These are phyloP conservation scores for Theobroma cacao DNA, from an alignment of 345 rosid species.

Conservation along the genomic window DNA sequence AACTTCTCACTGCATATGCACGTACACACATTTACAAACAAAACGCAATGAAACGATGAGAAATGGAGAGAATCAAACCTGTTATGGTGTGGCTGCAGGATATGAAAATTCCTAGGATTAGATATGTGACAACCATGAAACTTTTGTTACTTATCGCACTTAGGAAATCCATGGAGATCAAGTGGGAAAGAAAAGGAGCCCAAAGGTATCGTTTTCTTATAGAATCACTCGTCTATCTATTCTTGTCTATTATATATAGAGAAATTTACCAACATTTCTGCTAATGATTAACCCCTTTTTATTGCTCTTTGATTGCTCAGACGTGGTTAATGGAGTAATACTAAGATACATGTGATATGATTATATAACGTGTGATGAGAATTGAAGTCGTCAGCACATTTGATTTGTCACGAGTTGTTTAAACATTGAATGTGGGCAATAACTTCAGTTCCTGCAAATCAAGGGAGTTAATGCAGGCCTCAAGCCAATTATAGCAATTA, in stretches of 20 bases:
- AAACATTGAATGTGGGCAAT: background rate
- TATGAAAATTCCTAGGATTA: background rate
- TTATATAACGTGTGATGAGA: background rate
- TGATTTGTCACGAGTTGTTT: background rate
- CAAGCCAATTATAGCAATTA: too few relatives aligned
- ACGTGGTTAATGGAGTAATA: background rate
- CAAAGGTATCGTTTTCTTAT: background rate
- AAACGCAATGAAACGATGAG: background rate
- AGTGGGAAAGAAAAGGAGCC: background rate
- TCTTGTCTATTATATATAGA: background rate
- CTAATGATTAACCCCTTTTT: background rate
- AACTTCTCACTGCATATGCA: background rate
- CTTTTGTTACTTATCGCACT: background rate
- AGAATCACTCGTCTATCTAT: background rate
- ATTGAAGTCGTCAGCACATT: background rate
- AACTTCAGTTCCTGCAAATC: background rate
- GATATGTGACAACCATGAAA: background rate
- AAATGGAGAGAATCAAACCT: background rate
- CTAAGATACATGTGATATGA: background rate
- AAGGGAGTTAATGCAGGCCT: background rate
- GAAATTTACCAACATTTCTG: background rate
- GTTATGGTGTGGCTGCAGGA: background rate
- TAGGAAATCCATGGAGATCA: background rate
- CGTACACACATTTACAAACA: background rate
- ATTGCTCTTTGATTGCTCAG: background rate